A percentile compares a stretch with the other conserved stretches of the same genome.
phyloP scores from a whole-genome alignment of 176 grass and related monocot species.

The Saccharum spontaneum region DNA sequence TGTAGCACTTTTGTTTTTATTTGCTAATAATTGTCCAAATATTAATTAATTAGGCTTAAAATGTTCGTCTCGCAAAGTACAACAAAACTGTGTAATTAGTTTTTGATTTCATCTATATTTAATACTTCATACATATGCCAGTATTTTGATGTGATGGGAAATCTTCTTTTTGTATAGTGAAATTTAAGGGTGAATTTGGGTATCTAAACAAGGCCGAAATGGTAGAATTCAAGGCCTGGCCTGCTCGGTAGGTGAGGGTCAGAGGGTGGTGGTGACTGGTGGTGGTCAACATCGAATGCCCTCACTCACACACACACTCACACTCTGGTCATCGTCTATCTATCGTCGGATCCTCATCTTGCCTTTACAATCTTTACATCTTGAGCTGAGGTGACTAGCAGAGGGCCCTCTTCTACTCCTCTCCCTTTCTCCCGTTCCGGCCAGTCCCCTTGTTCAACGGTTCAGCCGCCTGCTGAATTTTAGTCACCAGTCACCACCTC shows the following conservation, averaged over 20 bases:
- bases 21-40: too few species aligned
- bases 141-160: too few species aligned
- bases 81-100: too few species aligned
- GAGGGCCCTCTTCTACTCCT: background rate
- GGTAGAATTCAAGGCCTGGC: conserved; percentile 2
- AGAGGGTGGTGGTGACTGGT: background rate
- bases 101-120: too few species aligned
- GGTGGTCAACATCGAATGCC: conserved; percentile 32
- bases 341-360: background rate
- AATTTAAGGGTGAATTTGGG: too few species aligned
- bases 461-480: background rate
- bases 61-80: too few species aligned
- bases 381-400: background rate
- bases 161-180: too few species aligned
- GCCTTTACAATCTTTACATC: too few species aligned
- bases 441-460: background rate
- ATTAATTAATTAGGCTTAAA: too few species aligned
- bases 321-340: background rate
- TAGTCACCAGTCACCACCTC: background rate
- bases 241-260: background rate
- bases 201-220: too few species aligned
- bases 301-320: background rate
- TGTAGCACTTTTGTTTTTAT: too few species aligned
- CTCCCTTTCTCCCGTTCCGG: background rate
- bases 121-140: too few species aligned